Percentiles rank a stretch among this genome's conserved stretches.
These are phyloP conservation scores for Sporisorium reilianum DNA, from an alignment of 1,284 basidiomycete species.

Conservation along the genomic window DNA sequence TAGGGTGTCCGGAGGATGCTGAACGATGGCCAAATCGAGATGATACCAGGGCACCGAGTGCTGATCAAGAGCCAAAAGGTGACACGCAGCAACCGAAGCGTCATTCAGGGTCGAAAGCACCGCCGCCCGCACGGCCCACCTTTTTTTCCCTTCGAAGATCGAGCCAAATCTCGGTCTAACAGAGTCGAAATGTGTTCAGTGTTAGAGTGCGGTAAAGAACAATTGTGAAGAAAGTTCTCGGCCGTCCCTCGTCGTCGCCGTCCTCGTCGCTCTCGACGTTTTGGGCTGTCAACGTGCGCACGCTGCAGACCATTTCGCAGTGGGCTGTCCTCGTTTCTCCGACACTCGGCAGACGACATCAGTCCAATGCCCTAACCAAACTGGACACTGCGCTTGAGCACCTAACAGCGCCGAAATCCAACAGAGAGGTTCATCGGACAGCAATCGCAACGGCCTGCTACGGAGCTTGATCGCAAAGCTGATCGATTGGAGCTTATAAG, in stretches of 20 bases:
- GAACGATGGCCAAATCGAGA: not conserved
- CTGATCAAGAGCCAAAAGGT: not conserved
- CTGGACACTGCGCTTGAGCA: not conserved
- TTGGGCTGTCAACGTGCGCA: not conserved
- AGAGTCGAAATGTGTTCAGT: not conserved
- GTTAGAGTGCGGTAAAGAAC: too few relatives aligned
- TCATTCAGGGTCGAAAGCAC: constrained; percentile 7
- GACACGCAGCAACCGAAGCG: constrained; percentile 5
- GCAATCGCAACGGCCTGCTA: not conserved
- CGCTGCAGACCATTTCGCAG: not conserved
- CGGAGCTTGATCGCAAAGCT: not conserved
- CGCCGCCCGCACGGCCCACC: not conserved
- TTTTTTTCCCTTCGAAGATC: too few relatives aligned
- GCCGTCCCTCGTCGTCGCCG: too few relatives aligned
- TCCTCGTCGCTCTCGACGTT: too few relatives aligned
- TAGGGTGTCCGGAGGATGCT: not conserved
- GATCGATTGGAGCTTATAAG: not conserved
- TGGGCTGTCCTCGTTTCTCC: not conserved
- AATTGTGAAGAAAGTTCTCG: too few relatives aligned
- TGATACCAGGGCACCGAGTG: not conserved
- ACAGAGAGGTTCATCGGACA: not conserved
- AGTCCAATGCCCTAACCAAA: not conserved
- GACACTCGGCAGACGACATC: not conserved
- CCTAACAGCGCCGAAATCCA: not conserved
- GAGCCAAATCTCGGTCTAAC: not conserved